Conservation (phyloP, 148 eudicot species). For the Diospyros kaki region DNA sequence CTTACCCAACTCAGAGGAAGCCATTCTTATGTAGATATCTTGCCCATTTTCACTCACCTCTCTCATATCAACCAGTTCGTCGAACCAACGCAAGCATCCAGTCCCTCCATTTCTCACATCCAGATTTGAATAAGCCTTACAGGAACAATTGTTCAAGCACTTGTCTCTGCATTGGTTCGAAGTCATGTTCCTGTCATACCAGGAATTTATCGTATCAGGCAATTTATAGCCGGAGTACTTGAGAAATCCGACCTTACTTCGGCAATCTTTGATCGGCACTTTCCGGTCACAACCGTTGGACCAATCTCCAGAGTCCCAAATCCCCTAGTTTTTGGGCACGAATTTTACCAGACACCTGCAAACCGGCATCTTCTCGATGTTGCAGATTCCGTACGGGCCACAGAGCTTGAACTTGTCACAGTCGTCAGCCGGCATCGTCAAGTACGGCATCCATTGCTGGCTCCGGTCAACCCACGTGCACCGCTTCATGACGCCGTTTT, state of each 20-base stretch:
- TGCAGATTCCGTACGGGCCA: constrained; percentile 23
- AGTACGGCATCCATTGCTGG: constrained; percentile 7
- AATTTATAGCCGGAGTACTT: constrained; percentile 18
- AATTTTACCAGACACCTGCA: constrained; percentile 26
- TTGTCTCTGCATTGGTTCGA: constrained; percentile 9
- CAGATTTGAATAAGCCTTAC: constrained; percentile 18
- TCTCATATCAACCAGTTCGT: constrained; percentile 17
- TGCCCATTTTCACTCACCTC: constrained; percentile 11
- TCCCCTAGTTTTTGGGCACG: constrained; percentile 9
- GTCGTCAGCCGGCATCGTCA: constrained; percentile 6
- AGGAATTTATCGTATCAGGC: constrained; percentile 15
- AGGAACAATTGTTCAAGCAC: constrained; percentile 20
- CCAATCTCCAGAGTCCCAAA: constrained; percentile 19
- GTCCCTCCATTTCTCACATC: constrained; percentile 11
- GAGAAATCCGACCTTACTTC: constrained; percentile 11
- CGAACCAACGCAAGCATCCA: constrained; percentile 26
- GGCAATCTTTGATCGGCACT: constrained; percentile 8
- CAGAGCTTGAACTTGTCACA: constrained; percentile 23
- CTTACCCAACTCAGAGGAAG: constrained; percentile 19
- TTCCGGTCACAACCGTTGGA: constrained; percentile 21
- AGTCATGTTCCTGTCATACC: constrained; percentile 14
- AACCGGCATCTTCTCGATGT: constrained; percentile 1
- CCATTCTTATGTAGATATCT: constrained; percentile 20
- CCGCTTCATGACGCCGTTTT: not conserved
- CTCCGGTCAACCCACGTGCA: constrained; percentile 12